A percentile compares a stretch with the other conserved stretches of the same genome.
These are phyloP conservation scores for Astrocystis sublimbata DNA, from an alignment of 495 filamentous ascomycete genomes.

Conservation along the genomic window DNA sequence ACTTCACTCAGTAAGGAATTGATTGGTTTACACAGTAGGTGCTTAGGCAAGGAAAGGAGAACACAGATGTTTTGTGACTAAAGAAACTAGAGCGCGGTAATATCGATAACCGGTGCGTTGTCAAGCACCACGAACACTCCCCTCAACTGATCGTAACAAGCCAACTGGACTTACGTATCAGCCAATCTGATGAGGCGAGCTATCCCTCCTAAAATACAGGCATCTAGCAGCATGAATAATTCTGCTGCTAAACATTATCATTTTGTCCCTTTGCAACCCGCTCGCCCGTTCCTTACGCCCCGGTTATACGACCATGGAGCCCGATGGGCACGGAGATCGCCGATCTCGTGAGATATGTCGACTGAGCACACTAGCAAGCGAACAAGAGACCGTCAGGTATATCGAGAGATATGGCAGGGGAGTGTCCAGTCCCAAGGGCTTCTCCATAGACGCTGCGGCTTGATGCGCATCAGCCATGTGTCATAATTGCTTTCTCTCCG, in stretches of 20 bases:
- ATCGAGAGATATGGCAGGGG: slow-evolving; percentile 17
- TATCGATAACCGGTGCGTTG: slow-evolving; percentile 27
- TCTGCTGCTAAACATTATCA: slow-evolving; percentile 31
- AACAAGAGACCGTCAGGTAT: slow-evolving; percentile 21
- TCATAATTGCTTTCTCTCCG: slow-evolving; percentile 24
- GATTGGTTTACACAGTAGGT: slow-evolving; percentile 30
- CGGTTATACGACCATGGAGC: slow-evolving; percentile 36
- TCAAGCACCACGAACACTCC: slow-evolving; percentile 24
- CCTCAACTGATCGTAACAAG: slow-evolving; percentile 27
- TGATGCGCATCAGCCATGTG: slow-evolving; percentile 30
- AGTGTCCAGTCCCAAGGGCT: slow-evolving; percentile 22
- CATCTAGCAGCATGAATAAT: slow-evolving; percentile 31
- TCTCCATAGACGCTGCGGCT: slow-evolving; percentile 24
- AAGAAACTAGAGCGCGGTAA: slow-evolving; percentile 35
- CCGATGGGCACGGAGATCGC: slow-evolving; percentile 29
- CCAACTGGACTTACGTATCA: slow-evolving; percentile 27
- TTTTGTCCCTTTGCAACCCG: slow-evolving; percentile 31
- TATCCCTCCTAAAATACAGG: slow-evolving; percentile 41
- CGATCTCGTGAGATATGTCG: slow-evolving; percentile 28
- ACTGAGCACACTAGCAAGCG: slow-evolving; percentile 15
- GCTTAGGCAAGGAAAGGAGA: slow-evolving; percentile 35
- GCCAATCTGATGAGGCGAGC: slow-evolving; percentile 26
- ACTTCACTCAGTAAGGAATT: slow-evolving; percentile 28
- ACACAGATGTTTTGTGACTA: slow-evolving; percentile 33
- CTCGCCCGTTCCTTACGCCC: slow-evolving; percentile 30